A percentile compares a stretch with the other conserved stretches of the same genome.
These are phyloP conservation scores for Danielia oregonensis DNA, from an alignment of 805 yeast species.

Conservation along the genomic window DNA sequence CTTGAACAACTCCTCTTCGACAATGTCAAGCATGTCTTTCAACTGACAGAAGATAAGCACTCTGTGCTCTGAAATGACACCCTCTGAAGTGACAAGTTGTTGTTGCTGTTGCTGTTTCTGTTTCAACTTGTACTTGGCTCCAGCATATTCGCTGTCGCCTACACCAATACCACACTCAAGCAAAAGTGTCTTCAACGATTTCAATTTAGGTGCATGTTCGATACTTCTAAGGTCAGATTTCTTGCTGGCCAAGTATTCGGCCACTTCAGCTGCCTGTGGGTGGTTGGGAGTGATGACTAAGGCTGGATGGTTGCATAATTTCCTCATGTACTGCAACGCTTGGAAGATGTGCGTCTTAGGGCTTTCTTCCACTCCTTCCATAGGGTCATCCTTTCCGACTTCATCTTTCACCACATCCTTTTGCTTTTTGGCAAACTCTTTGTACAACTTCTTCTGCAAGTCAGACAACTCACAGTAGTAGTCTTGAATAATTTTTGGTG, in stretches of 20 bases:
- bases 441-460: constrained; percentile 80
- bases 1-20: constrained; percentile 81
- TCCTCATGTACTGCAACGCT: constrained; percentile 95
- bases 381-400: constrained; percentile 33
- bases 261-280: constrained; percentile 75
- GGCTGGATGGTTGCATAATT: constrained; percentile 94
- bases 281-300: constrained; percentile 78
- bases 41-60: constrained; percentile 94
- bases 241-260: constrained; percentile 52
- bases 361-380: constrained; percentile 38
- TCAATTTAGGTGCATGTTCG: constrained; percentile 84
- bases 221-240: constrained; percentile 65
- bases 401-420: constrained; percentile 67
- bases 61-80: constrained; percentile 90
- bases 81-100: constrained; percentile 42
- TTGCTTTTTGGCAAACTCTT: constrained; percentile 85
- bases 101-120: constrained; percentile 34
- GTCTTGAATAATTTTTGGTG: constrained; percentile 98
- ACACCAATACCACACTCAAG: constrained; percentile 90
- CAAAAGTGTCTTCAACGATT: constrained; percentile 75
- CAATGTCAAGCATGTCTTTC: constrained; percentile 96
- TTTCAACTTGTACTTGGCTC: constrained; percentile 21
- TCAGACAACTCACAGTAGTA: constrained; percentile 95
- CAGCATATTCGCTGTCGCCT: constrained; percentile 32
- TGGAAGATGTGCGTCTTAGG: constrained; percentile 93